phyloP scores from a whole-genome alignment of 2,329 filamentous ascomycete species.

The Cladosporium sphaerospermum region DNA sequence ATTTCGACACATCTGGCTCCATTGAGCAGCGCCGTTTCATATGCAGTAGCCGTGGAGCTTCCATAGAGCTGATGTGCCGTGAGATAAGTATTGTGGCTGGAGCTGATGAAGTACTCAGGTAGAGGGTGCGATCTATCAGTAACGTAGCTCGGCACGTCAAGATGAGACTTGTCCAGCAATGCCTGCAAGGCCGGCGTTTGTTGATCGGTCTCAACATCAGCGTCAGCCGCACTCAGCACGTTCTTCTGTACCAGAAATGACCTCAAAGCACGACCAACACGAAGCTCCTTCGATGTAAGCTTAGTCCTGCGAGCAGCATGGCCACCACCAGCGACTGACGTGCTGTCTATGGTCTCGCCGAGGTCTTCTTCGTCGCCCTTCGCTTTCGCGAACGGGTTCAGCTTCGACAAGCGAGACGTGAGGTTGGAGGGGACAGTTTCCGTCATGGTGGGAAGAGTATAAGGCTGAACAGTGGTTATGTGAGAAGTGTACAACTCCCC shows the following conservation, averaged over 20 bases:
- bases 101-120: slow-evolving; percentile 66
- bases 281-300: slow-evolving; percentile 48
- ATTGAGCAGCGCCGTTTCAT: slow-evolving; percentile 55
- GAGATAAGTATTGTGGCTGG: slow-evolving; percentile 68
- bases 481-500: not conserved
- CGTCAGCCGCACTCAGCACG: slow-evolving; percentile 46
- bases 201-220: slow-evolving; percentile 40
- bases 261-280: slow-evolving; percentile 54
- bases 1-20: slow-evolving; percentile 68
- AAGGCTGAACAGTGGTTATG: not conserved
- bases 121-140: slow-evolving; percentile 55
- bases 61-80: slow-evolving; percentile 65
- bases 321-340: slow-evolving; percentile 53
- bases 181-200: slow-evolving; percentile 42
- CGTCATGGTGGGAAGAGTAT: not conserved
- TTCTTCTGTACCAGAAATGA: slow-evolving; percentile 50
- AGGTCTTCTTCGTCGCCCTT: slow-evolving; percentile 45
- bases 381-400: slow-evolving; percentile 36
- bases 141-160: slow-evolving; percentile 49
- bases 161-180: slow-evolving; percentile 53
- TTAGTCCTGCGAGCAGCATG: slow-evolving; percentile 46
- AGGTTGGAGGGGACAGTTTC: slow-evolving; percentile 14
- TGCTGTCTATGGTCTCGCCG: slow-evolving; percentile 47
- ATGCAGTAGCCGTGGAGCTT: slow-evolving; percentile 55
- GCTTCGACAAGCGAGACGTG: slow-evolving; percentile 29